Base-by-base conservation (phyloP, 2,329 filamentous ascomycete genomes). In the Berkeleyomyces basicola region DNA sequence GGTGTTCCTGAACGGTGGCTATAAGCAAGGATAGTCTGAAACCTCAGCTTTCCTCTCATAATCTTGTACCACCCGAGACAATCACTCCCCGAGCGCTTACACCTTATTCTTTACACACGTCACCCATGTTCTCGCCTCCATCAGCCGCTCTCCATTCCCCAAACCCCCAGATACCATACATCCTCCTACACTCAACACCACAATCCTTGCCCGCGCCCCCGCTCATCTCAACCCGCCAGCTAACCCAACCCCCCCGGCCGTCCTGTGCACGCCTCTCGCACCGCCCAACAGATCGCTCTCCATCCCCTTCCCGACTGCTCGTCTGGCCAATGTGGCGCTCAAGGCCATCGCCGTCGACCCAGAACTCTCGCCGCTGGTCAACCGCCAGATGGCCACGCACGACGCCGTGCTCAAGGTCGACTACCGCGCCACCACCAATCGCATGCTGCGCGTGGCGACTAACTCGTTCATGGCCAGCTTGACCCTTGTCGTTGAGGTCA, bases 381-480 rank as follows among this genome's bases (percentile, higher is more conserved):
- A 79, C 55, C 84, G 92, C 63, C 77, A 79, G 1, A 86, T 96
- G 67, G 77, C 79, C 47, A 77, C 90, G 37, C 70, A 71, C 47
- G 69, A 71, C 16, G 73, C 70, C 31, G 74, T 91, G 3, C 77
- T 97, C 58, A 78, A 80, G 65, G 86, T 88, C 7, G 81, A 86
- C 65, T 97, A 97, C 74, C 81, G 79, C 62, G 93, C 93, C 1
- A 90, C 90, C 0, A 97, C 93, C 23, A 96, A 96, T 71, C 86
- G 93, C 68, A 97, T 97, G 92, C 79, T 99, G 64, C 85, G 93
- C 53, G 93, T 99, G 2, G 88, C 92, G 2, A 91, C 96, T 63
- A 97, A 97, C 74, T 90, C 90, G 7, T 96, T 96, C 73, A 90
- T 97, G 79, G 92, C 97, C 69, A 95, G 87, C 68, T 73, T 96